Evolutionary conservation across 2,329 filamentous ascomycete species (phyloP).

Genomic region (Penicillium hesseltinei): DNA sequence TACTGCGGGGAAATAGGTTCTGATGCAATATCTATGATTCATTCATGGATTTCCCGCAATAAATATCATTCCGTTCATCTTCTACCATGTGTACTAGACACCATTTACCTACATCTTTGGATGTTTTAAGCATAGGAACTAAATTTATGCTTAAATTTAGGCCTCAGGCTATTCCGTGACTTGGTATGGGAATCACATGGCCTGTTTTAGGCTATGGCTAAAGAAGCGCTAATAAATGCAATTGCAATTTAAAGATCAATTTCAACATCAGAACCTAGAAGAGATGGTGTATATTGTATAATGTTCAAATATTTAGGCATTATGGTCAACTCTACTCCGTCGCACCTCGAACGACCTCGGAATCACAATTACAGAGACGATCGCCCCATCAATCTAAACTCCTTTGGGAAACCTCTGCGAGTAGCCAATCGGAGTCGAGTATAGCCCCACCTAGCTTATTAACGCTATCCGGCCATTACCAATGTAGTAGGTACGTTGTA

Average conservation of each 20-base stretch:
- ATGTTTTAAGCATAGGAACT: not conserved
- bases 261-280: no score
- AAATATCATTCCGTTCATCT: not conserved
- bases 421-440: not conserved
- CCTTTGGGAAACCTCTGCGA: not conserved
- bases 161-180: not conserved
- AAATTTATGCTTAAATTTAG: conserved; percentile 5
- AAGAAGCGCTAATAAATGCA: no score
- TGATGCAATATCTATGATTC: not conserved
- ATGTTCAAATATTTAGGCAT: no score
- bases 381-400: not conserved
- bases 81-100: no score
- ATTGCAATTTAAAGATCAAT: not conserved
- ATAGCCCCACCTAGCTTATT: not conserved
- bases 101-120: no score
- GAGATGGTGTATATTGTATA: no score
- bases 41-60: not conserved
- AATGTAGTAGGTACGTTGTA: no score
- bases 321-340: no score
- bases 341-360: no score
- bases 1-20: conserved; percentile 6
- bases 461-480: no score
- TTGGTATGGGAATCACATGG: not conserved
- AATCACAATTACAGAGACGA: not conserved
- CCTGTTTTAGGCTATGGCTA: not conserved